Evolutionary conservation across 805 yeast species (phyloP).

Genomic region (Danielia oregonensis): DNA sequence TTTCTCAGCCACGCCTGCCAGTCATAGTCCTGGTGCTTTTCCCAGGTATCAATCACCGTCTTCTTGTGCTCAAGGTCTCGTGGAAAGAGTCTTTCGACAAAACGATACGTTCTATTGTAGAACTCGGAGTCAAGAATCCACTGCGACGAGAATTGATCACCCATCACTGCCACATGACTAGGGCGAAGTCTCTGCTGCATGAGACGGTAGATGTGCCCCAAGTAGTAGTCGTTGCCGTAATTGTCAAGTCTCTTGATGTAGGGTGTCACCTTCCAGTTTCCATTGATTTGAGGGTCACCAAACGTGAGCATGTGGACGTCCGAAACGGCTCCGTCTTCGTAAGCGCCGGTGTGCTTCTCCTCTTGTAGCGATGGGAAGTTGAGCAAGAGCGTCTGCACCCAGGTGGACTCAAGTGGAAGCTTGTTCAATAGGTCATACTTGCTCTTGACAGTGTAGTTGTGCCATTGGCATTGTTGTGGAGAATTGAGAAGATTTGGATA

Average conservation of each 20-base stretch:
- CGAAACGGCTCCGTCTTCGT: constrained; percentile 21
- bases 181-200: constrained; percentile 68
- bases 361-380: constrained; percentile 21
- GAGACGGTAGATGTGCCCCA: constrained; percentile 75
- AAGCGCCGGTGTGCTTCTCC: constrained; percentile 4
- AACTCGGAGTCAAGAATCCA: constrained; percentile 92
- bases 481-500: constrained; percentile 59
- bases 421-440: constrained; percentile 11
- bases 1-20: constrained; percentile 46
- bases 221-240: constrained; percentile 82
- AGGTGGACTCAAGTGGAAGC: constrained; percentile 7
- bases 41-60: constrained; percentile 45
- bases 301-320: constrained; percentile 71
- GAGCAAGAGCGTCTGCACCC: constrained; percentile 16
- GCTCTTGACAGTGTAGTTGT: constrained; percentile 15
- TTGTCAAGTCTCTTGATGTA: constrained; percentile 76
- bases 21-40: constrained; percentile 50
- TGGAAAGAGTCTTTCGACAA: constrained; percentile 64
- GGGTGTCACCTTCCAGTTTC: constrained; percentile 70
- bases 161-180: constrained; percentile 81
- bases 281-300: constrained; percentile 97
- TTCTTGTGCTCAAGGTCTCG: constrained; percentile 49
- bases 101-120: constrained; percentile 72
- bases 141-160: constrained; percentile 89
- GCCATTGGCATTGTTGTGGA: constrained; percentile 63